Evolutionary conservation across 2,329 filamentous ascomycete species (phyloP), one percentile per base, ranked within the genome.

Genomic region (Pseudogymnoascus sp.): DNA sequence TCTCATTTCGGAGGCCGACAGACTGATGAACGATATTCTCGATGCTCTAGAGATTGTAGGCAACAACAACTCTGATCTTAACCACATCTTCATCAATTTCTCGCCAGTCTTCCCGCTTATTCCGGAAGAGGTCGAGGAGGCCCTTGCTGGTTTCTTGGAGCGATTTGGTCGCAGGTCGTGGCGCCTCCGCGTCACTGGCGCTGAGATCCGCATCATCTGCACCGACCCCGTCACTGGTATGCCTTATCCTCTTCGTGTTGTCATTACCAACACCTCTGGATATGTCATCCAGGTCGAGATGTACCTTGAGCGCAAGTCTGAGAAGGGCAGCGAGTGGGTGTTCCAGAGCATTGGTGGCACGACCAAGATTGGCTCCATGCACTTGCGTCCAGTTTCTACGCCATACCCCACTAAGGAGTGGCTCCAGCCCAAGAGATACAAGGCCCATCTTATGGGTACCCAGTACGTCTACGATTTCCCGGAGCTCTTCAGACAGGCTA

Each of bases 1-100:
- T 78, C 85, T 99, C 75, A 96, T 96, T 70, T 97, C 93, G 0
- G 95, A 99, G 81, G 93, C 93, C 40, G 93, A 99, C 73, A 89
- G 95, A 67, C 83, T 97, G 70, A 93, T 99, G 84, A 97, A 91
- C 75, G 95, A 99, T 74, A 97, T 99, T 72, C 86, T 97, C 61
- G 95, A 99, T 74, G 95, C 95, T 50, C 82, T 99, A 64, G 95
- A 99, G 82, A 97, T 99, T 71, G 96, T 97, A 73, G 95, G 95
- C 74, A 97, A 96, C 83, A 97, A 97, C 81, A 96, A 96, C 81
- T 96, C 95, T 61, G 95, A 99, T 82, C 84, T 99, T 74, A 99
- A 99, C 83, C 95, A 99, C 80, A 95, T 99, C 83, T 99, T 99
- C 82, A 95, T 99, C 83, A 97, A 99, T 84, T 99, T 99, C 81